A percentile compares a stretch with the other conserved stretches of the same genome.
Evolutionary conservation across 345 rosid species (phyloP).

Genomic region (Gossypium herbaceum): DNA sequence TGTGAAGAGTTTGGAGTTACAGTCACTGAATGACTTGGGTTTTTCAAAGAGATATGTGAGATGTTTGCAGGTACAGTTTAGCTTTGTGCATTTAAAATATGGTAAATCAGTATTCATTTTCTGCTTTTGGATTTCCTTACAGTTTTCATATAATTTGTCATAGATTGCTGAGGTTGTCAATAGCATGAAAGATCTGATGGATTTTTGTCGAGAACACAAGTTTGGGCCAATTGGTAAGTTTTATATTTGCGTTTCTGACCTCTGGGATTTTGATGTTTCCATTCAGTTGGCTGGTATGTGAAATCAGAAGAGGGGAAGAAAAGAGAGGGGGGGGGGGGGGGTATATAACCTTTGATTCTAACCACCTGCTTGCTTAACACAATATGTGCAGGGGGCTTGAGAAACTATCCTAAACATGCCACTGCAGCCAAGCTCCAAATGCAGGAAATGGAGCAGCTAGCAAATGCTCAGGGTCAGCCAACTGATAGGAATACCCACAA

Average conservation of each 20-base stretch:
- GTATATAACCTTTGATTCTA: slow-evolving; percentile 30
- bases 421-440: slow-evolving; percentile 58
- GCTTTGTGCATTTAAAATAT: slow-evolving; percentile 1
- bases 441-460: slow-evolving; percentile 86
- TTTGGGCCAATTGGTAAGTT: slow-evolving; percentile 79
- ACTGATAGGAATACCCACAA: slow-evolving; percentile 71
- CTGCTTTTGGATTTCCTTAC: slow-evolving; percentile 4
- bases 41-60: slow-evolving; percentile 95
- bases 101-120: background rate
- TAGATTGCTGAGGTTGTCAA: slow-evolving; percentile 94
- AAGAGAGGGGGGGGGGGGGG: slow-evolving; percentile 66
- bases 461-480: slow-evolving; percentile 68
- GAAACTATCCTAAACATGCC: slow-evolving; percentile 63
- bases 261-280: background rate
- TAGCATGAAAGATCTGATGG: slow-evolving; percentile 95
- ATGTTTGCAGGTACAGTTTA: slow-evolving; percentile 74
- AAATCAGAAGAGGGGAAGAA: slow-evolving; percentile 51
- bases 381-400: slow-evolving; percentile 73
- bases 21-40: slow-evolving; percentile 85
- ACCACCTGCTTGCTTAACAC: slow-evolving; percentile 17
- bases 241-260: background rate
- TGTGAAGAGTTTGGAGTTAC: slow-evolving; percentile 81
- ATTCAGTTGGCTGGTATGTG: background rate
- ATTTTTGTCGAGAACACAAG: slow-evolving; percentile 69
- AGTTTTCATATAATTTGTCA: slow-evolving; percentile 13